These are phyloP conservation scores for Monosporozyma aquatica DNA, from an alignment of 805 yeast species.

Conservation along the genomic window DNA sequence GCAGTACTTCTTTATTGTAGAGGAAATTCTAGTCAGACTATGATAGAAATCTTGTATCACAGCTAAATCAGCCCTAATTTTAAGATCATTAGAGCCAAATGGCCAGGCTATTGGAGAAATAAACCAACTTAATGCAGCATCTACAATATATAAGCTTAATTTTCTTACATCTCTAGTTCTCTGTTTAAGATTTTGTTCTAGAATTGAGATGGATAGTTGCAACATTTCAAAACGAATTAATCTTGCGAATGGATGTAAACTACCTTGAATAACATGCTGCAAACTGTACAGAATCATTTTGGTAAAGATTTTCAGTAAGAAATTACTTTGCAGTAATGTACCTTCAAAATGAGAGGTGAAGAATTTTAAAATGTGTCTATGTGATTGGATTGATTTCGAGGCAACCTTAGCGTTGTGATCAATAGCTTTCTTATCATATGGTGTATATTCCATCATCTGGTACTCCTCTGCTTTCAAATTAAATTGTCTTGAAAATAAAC, in stretches of 20 bases:
- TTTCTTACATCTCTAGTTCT: slow-evolving; percentile 36
- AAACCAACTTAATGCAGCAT: slow-evolving; percentile 77
- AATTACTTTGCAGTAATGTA: slow-evolving; percentile 60
- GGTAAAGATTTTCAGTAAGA: slow-evolving; percentile 60
- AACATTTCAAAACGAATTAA: slow-evolving; percentile 65
- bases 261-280: slow-evolving; percentile 43
- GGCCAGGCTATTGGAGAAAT: slow-evolving; percentile 56
- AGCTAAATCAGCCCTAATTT: slow-evolving; percentile 58
- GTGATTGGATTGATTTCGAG: slow-evolving; percentile 51
- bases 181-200: slow-evolving; percentile 45
- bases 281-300: slow-evolving; percentile 51
- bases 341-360: slow-evolving; percentile 76
- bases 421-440: slow-evolving; percentile 58
- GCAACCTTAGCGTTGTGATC: slow-evolving; percentile 44
- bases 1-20: slow-evolving; percentile 20
- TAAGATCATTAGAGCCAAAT: slow-evolving; percentile 71
- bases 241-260: slow-evolving; percentile 77
- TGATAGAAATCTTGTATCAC: slow-evolving; percentile 44
- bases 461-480: slow-evolving; percentile 56
- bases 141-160: slow-evolving; percentile 42
- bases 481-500: slow-evolving; percentile 49
- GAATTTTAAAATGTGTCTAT: slow-evolving; percentile 55
- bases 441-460: slow-evolving; percentile 78
- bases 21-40: slow-evolving; percentile 16
- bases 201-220: slow-evolving; percentile 54